Evolutionary conservation across 768 basidiomycete species (phyloP).

Genomic region (Lepiota subincarnata): DNA sequence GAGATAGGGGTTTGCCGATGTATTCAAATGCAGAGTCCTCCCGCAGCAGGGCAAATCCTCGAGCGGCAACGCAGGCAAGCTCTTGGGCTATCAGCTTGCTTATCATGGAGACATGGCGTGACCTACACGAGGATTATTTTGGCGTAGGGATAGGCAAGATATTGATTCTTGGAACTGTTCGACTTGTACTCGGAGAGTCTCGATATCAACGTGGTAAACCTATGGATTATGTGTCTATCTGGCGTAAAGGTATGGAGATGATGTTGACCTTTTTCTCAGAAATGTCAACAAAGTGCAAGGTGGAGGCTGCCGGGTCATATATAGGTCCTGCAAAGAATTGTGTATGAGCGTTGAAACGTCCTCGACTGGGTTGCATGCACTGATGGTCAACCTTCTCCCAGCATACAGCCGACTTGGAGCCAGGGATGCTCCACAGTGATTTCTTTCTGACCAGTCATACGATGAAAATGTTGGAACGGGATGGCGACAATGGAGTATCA

Average conservation of each 20-base stretch:
- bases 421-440: conserved; percentile 44
- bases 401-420: conserved; percentile 47
- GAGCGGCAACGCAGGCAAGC: conserved; percentile 57
- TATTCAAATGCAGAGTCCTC: conserved; percentile 40
- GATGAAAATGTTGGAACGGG: conserved; percentile 6
- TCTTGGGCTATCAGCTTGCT: conserved; percentile 19
- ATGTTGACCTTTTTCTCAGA: conserved; percentile 42
- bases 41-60: conserved; percentile 52
- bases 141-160: conserved; percentile 54
- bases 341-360: background rate
- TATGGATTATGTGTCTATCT: conserved; percentile 19
- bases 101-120: conserved; percentile 8
- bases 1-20: conserved; percentile 48
- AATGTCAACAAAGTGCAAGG: conserved; percentile 70
- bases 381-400: conserved; percentile 54
- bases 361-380: background rate
- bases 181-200: conserved; percentile 32
- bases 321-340: conserved; percentile 44
- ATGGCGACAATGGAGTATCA: conserved; percentile 10
- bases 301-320: conserved; percentile 50
- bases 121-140: conserved; percentile 41
- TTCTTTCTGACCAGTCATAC: conserved; percentile 17
- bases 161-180: conserved; percentile 54
- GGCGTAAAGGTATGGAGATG: conserved; percentile 3
- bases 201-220: conserved; percentile 51